Percentiles rank a stretch among this genome's conserved stretches.
phyloP scores from a whole-genome alignment of 73 alveolate species.

The Breviolum minutum region DNA sequence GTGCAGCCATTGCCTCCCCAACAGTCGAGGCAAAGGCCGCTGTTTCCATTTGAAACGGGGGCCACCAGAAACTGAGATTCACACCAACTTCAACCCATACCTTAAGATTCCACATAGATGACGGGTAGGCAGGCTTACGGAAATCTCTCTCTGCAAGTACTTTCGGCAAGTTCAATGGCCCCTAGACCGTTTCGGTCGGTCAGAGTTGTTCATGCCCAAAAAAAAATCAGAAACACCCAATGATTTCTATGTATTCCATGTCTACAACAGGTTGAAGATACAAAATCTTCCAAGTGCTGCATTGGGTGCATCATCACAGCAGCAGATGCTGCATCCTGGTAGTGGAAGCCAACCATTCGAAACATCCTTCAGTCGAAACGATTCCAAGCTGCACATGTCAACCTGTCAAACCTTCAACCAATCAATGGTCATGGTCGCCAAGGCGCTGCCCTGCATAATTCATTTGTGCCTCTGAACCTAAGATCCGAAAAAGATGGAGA shows the following conservation, averaged over 20 bases:
- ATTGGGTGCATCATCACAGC: slow-evolving; percentile 30
- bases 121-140: too few relatives aligned
- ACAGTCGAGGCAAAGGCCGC: neutral
- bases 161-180: too few relatives aligned
- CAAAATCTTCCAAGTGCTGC: neutral
- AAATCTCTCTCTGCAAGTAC: too few relatives aligned
- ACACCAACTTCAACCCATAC: slow-evolving; percentile 31
- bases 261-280: too few relatives aligned
- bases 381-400: too few relatives aligned
- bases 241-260: too few relatives aligned
- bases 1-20: slow-evolving; percentile 50
- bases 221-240: too few relatives aligned
- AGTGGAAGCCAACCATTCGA: slow-evolving; percentile 88
- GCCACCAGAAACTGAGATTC: neutral
- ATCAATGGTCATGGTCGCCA: neutral
- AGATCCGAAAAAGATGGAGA: neutral
- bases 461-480: slow-evolving; percentile 72
- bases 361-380: slow-evolving; percentile 19
- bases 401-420: neutral
- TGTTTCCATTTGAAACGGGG: neutral
- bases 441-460: slow-evolving; percentile 81
- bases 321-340: slow-evolving; percentile 65
- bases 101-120: neutral
- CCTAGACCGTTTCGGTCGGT: too few relatives aligned
- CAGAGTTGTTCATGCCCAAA: too few relatives aligned